Evolutionary conservation across 164 flowering plant species (phyloP).

Genomic region (Macadamia tetraphylla): DNA sequence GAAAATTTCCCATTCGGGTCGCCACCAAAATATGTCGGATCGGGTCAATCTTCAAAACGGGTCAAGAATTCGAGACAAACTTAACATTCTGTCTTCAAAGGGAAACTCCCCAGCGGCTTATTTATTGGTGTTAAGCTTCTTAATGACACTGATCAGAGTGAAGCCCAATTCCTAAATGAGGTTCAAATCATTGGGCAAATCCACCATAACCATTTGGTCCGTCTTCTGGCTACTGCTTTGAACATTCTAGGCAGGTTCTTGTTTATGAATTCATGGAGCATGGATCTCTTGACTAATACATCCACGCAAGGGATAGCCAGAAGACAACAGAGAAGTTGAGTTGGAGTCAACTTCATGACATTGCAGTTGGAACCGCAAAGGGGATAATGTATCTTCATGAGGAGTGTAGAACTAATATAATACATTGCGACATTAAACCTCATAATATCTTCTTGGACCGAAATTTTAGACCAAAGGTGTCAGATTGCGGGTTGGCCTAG

Average conservation of each 20-base stretch:
- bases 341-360: constrained; percentile 7
- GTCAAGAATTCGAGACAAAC: no score
- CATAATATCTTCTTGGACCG: no score
- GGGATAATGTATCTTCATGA: neutral
- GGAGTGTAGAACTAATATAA: no score
- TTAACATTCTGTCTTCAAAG: constrained; percentile 14
- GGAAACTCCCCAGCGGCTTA: neutral
- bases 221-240: constrained; percentile 10
- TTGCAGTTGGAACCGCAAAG: constrained; percentile 11
- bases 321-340: neutral
- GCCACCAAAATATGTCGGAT: no score
- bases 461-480: no score
- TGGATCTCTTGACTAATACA: constrained; percentile 9
- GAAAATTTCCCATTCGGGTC: no score
- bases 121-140: constrained; percentile 3
- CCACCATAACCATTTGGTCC: constrained; percentile 9
- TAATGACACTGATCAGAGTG: neutral
- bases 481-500: no score
- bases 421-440: no score
- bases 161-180: constrained; percentile 11
- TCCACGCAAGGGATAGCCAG: neutral
- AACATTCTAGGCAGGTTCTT: constrained; percentile 1
- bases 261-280: constrained; percentile 5
- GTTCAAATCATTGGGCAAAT: constrained; percentile 8
- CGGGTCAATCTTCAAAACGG: no score